Conservation (phyloP, 2,329 filamentous ascomycete genomes). For the Zalaria sp. region DNA sequence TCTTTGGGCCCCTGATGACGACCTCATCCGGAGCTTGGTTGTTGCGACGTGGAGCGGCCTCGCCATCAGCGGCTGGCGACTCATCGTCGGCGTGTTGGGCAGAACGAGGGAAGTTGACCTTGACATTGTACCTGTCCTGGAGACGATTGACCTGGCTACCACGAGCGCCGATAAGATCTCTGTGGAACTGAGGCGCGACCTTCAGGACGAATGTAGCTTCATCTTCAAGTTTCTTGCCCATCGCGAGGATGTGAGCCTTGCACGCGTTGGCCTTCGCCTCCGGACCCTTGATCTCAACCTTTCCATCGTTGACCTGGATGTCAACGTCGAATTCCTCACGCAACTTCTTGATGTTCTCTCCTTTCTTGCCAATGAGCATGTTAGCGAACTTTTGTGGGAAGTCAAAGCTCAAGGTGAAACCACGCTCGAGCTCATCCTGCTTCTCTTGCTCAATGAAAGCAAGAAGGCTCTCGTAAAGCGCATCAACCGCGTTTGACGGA, state of each 20-base stretch:
- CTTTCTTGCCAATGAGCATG: conserved; percentile 56
- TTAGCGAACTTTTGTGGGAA: conserved; percentile 94
- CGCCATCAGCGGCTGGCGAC: conserved; percentile 52
- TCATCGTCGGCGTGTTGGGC: conserved; percentile 45
- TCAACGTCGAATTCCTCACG: conserved; percentile 58
- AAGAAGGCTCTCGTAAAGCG: conserved; percentile 57
- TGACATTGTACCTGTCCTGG: conserved; percentile 83
- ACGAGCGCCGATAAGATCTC: conserved; percentile 80
- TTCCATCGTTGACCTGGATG: conserved; percentile 84
- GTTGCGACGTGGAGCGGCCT: conserved; percentile 47
- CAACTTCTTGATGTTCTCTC: conserved; percentile 55
- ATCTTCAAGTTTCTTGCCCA: conserved; percentile 76
- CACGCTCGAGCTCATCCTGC: conserved; percentile 85
- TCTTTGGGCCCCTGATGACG: conserved; percentile 77
- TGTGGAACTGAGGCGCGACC: conserved; percentile 86
- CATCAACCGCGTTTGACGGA: conserved; percentile 56
- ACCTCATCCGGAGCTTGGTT: conserved; percentile 81
- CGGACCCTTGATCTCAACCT: conserved; percentile 89
- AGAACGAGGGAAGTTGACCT: conserved; percentile 85
- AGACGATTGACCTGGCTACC: conserved; percentile 83
- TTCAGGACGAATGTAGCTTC: conserved; percentile 79
- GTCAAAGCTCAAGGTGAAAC: conserved; percentile 73
- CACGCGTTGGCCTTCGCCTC: conserved; percentile 86
- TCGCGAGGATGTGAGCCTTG: conserved; percentile 63
- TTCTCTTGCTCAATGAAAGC: conserved; percentile 78